phyloP scores from a whole-genome alignment of 768 basidiomycete genomes.

The Chalciporus piperatus region DNA sequence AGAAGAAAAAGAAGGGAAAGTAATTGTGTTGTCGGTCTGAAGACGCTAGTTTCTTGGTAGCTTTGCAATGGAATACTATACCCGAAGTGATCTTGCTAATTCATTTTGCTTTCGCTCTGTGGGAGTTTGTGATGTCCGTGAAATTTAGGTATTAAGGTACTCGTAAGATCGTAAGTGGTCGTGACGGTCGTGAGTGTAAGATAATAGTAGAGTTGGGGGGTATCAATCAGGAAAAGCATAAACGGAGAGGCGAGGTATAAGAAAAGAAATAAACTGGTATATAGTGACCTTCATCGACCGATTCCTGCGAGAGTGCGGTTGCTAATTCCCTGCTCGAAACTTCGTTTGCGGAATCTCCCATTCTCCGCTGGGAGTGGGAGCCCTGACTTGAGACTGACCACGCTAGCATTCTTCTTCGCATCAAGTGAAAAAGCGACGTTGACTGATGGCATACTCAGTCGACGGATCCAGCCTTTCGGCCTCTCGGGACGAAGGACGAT shows the following conservation, averaged over 20 bases:
- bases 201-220: background rate
- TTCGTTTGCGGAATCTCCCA: constrained; percentile 40
- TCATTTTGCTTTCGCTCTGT: background rate
- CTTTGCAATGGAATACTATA: background rate
- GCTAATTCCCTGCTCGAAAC: constrained; percentile 35
- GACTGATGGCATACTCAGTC: constrained; percentile 73
- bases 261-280: constrained; percentile 1
- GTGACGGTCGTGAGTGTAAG: background rate
- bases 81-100: background rate
- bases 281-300: constrained; percentile 27
- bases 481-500: constrained; percentile 51
- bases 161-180: constrained; percentile 1
- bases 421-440: constrained; percentile 60
- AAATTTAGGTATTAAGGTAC: background rate
- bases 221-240: background rate
- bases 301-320: constrained; percentile 56
- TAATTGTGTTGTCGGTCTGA: background rate
- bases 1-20: constrained; percentile 14
- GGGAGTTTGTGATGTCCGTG: background rate
- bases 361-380: constrained; percentile 43
- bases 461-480: constrained; percentile 70
- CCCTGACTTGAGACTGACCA: constrained; percentile 35
- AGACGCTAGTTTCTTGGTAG: background rate
- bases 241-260: constrained; percentile 4
- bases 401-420: constrained; percentile 50